Evolutionary conservation across 129 eudicot species (phyloP).

Genomic region (Oenanthe sinensis): DNA sequence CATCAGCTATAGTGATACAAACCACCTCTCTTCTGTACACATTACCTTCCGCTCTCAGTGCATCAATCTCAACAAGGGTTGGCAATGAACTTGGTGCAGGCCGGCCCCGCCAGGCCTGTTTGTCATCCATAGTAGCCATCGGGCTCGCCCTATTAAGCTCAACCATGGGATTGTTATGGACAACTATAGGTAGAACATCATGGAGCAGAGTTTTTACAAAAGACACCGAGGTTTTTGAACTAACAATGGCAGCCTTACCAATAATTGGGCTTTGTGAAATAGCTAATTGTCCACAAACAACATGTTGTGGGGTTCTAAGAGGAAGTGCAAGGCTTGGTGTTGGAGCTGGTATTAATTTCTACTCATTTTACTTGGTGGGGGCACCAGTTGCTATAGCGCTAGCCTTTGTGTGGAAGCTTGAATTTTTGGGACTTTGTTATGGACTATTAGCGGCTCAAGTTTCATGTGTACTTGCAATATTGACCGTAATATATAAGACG

Average conservation of each 20-base stretch:
- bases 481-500: constrained; percentile 52
- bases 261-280: constrained; percentile 85
- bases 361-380: constrained; percentile 87
- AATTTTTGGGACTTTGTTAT: constrained; percentile 78
- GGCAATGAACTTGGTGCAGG: constrained; percentile 96
- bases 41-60: constrained; percentile 84
- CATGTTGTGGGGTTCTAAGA: constrained; percentile 89
- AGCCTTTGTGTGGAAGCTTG: constrained; percentile 58
- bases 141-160: constrained; percentile 58
- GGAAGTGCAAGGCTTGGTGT: constrained; percentile 82
- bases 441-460: constrained; percentile 96
- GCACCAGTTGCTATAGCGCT: constrained; percentile 73
- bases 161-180: constrained; percentile 61
- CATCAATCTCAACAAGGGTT: constrained; percentile 81
- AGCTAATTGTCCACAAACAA: constrained; percentile 97
- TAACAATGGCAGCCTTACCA: constrained; percentile 65
- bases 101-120: constrained; percentile 60
- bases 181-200: constrained; percentile 64
- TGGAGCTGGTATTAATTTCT: constrained; percentile 79
- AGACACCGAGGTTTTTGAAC: constrained; percentile 65
- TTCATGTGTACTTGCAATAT: constrained; percentile 58
- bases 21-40: constrained; percentile 92
- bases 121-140: constrained; percentile 60
- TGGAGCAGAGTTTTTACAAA: constrained; percentile 82
- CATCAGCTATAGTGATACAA: constrained; percentile 95